Conservation (phyloP, 345 rosid genomes). For the Acer saccharum region DNA sequence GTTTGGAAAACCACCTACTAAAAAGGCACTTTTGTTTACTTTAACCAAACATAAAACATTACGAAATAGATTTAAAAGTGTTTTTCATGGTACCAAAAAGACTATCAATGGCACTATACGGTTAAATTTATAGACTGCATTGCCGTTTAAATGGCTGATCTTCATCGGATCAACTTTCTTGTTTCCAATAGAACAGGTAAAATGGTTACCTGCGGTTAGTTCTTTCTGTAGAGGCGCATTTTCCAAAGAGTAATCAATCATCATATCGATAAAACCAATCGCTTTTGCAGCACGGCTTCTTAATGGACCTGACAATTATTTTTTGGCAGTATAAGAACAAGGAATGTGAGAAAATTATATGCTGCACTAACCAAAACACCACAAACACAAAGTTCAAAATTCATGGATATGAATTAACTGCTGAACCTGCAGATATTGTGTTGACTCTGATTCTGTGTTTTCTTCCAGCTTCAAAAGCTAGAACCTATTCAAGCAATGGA, state of each 20-base stretch:
- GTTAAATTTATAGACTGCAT: background rate
- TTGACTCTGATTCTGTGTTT: constrained; percentile 70
- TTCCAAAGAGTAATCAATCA: constrained; percentile 75
- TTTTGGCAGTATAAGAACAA: background rate
- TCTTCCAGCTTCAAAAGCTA: constrained; percentile 81
- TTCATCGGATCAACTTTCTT: background rate
- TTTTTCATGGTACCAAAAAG: background rate
- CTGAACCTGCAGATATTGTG: constrained; percentile 69
- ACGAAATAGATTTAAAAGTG: background rate
- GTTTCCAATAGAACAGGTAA: constrained; percentile 22
- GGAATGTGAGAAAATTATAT: background rate
- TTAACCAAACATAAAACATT: background rate
- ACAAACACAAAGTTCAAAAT: background rate
- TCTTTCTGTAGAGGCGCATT: constrained; percentile 90
- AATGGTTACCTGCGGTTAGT: constrained; percentile 69
- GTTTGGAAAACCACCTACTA: background rate
- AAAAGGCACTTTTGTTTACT: background rate
- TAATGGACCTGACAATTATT: constrained; percentile 55
- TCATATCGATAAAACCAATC: constrained; percentile 69
- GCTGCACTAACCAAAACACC: background rate
- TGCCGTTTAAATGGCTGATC: too few species aligned
- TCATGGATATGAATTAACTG: background rate
- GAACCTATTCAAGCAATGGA: constrained; percentile 41
- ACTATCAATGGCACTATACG: background rate
- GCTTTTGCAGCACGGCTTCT: constrained; percentile 81